Evolutionary conservation across 2,329 filamentous ascomycete genomes (phyloP), one percentile per base, ranked within the genome.

Genomic region (Beauveria sp.): DNA sequence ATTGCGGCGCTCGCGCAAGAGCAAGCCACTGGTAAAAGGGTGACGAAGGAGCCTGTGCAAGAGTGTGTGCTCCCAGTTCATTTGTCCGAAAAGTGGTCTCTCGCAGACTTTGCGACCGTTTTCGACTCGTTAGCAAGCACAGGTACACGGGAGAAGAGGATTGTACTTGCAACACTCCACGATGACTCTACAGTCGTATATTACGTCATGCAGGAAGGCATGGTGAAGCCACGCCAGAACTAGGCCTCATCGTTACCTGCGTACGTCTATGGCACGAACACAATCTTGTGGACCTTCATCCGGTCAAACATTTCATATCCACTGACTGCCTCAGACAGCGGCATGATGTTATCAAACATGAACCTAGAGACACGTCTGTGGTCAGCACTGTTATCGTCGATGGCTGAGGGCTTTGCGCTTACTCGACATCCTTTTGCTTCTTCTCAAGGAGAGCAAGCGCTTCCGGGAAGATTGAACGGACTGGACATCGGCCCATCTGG

Each of bases 171-270:
- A 18, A 89, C 87, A 3, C 77, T 91, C 53, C 87, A 91, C 70
- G 85, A 89, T 67, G 90, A 95, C 74, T 93, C 90, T 65, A 93
- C 90, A 0, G 81, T 95, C 20, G 88, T 91, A 46, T 95, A 93
- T 74, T 95, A 95, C 70, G 81, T 93, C 65, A 84, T 93, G 72
- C 90, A 93, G 68, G 89, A 93, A 72, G 90, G 90, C n/a, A 86
- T 93, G 65, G 89, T 93, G 58, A 95, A 93, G 77, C 90, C 90
- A 26, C 81, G 90, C 62, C 90, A 93, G 72, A 95, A 95, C 71
- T 93, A 76, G 81, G 26, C 24, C 24, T 30, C 14, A 16, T n/a
- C 4, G 10, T 16, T 12, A 38, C 26, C 34, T 7, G 7, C 22
- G 22, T 14, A 3, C 52, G 18, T 26, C 14, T 66, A 82, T 16